Conservation (phyloP, 768 basidiomycete species). For the Xerocomus potaroensis region DNA sequence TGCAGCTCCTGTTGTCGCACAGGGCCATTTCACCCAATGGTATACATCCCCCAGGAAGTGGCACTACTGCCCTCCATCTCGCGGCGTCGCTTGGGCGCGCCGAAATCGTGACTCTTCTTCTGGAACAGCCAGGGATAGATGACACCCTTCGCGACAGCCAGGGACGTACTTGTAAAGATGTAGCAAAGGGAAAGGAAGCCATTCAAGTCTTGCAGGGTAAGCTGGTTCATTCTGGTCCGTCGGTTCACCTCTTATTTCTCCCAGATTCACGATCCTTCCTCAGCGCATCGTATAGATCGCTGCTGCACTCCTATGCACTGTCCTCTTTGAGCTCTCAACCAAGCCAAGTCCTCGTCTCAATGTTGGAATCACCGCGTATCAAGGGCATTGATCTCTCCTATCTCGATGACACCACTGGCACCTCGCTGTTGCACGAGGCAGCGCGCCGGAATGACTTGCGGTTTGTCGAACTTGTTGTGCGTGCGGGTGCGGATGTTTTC, state of each 20-base stretch:
- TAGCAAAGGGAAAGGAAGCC: constrained; percentile 66
- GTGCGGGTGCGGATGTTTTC: constrained; percentile 87
- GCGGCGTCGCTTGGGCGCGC: constrained; percentile 66
- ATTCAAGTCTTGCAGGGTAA: constrained; percentile 65
- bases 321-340: constrained; percentile 45
- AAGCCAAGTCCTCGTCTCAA: constrained; percentile 42
- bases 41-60: constrained; percentile 66
- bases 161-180: constrained; percentile 66
- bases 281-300: constrained; percentile 68
- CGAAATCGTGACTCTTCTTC: constrained; percentile 69
- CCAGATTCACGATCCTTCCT: constrained; percentile 75
- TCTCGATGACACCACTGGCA: constrained; percentile 73
- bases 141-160: constrained; percentile 68
- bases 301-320: constrained; percentile 69
- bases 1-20: constrained; percentile 63
- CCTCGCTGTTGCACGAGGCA: constrained; percentile 82
- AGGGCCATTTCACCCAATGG: constrained; percentile 78
- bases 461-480: constrained; percentile 78
- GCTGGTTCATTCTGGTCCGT: constrained; percentile 10
- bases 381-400: constrained; percentile 73
- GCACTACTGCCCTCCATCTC: constrained; percentile 69
- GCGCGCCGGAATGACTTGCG: constrained; percentile 75
- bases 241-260: constrained; percentile 3
- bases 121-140: constrained; percentile 77
- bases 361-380: constrained; percentile 67